Evolutionary conservation across 352 stramenopile genomes (phyloP).

Genomic region (Aphanomyces invadans): DNA sequence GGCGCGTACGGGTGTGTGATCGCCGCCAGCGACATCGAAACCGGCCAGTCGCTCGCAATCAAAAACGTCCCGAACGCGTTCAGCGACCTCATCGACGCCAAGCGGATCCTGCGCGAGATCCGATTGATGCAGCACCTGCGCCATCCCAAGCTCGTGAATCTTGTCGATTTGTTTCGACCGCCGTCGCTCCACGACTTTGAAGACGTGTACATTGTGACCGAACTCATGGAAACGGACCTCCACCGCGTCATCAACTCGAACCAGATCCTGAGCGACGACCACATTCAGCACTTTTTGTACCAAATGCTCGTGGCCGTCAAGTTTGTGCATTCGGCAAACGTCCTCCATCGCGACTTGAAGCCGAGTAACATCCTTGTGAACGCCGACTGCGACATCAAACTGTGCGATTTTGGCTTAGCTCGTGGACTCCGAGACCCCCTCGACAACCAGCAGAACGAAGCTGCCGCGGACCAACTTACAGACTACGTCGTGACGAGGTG

Average conservation of each 20-base stretch:
- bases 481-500: constrained; percentile 81
- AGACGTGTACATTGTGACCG: constrained; percentile 79
- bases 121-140: constrained; percentile 76
- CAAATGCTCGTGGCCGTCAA: constrained; percentile 67
- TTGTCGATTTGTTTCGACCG: constrained; percentile 68
- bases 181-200: constrained; percentile 83
- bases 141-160: constrained; percentile 56
- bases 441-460: background rate
- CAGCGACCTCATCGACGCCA: constrained; percentile 81
- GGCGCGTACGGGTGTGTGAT: constrained; percentile 90
- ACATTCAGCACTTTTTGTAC: constrained; percentile 77
- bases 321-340: constrained; percentile 75
- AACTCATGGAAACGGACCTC: constrained; percentile 73
- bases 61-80: constrained; percentile 95
- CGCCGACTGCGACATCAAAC: constrained; percentile 78
- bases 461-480: constrained; percentile 30
- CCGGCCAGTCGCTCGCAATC: constrained; percentile 87
- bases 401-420: constrained; percentile 86
- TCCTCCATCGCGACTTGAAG: constrained; percentile 91
- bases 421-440: constrained; percentile 43
- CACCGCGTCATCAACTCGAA: constrained; percentile 73
- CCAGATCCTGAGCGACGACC: constrained; percentile 56
- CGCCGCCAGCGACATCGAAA: constrained; percentile 77
- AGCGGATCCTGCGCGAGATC: constrained; percentile 83
- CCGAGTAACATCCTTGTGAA: constrained; percentile 96